These are phyloP conservation scores for Candida tunisiensis DNA, from an alignment of 1,139 yeast species.

Conservation along the genomic window DNA sequence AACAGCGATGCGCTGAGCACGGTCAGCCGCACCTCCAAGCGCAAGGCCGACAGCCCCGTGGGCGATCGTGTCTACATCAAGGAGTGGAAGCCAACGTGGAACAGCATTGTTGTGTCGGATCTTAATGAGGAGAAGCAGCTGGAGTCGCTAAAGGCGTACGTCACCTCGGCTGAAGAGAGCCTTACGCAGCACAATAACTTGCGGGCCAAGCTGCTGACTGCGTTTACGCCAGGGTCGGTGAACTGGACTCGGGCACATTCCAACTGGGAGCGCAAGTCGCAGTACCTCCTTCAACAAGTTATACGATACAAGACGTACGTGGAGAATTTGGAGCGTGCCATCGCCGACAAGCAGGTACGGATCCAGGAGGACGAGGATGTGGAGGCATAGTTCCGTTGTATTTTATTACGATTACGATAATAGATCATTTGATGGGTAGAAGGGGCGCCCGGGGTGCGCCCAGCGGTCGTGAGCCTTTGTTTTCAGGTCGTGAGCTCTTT, in stretches of 20 bases:
- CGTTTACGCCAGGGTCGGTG: constrained; percentile 11
- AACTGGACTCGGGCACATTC: constrained; percentile 12
- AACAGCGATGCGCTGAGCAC: no score
- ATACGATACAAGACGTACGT: constrained; percentile 17
- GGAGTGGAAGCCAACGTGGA: constrained; percentile 17
- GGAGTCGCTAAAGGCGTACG: constrained; percentile 9
- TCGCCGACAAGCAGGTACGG: not conserved
- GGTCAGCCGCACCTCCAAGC: no score
- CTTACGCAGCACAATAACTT: constrained; percentile 12
- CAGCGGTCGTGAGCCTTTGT: no score
- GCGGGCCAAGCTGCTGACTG: constrained; percentile 8
- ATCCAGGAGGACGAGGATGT: no score
- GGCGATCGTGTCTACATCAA: constrained; percentile 10
- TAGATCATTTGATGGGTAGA: no score
- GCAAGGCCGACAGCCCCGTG: constrained; percentile 1
- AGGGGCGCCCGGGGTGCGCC: no score
- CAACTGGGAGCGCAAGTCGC: constrained; percentile 19
- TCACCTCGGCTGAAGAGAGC: constrained; percentile 8
- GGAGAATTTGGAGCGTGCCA: constrained; percentile 11
- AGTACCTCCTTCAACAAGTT: constrained; percentile 15
- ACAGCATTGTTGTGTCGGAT: constrained; percentile 11
- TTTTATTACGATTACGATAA: no score
- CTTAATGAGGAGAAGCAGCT: constrained; percentile 14
- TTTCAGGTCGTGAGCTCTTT: no score
- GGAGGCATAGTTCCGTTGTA: no score